Percentiles rank a stretch among this genome's conserved stretches.
phyloP scores from a whole-genome alignment of 805 yeast species.

The Saccharomycopsis babjevae region DNA sequence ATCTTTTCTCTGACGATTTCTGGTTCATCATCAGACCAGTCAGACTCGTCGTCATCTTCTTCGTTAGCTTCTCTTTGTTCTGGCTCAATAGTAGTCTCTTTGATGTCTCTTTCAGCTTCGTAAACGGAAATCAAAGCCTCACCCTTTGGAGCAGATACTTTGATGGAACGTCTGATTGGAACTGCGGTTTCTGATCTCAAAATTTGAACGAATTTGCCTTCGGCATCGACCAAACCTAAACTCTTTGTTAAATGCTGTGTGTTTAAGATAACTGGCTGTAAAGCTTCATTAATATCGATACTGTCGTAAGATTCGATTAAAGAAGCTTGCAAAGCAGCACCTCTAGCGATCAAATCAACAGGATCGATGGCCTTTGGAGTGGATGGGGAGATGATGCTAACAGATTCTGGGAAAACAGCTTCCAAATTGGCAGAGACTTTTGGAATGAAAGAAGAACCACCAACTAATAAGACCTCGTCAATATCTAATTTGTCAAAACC shows the following conservation, averaged over 20 bases:
- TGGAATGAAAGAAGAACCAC: conserved; percentile 90
- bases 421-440: conserved; percentile 72
- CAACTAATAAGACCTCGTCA: conserved; percentile 84
- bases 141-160: conserved; percentile 51
- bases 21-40: conserved; percentile 77
- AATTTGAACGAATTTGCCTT: conserved; percentile 63
- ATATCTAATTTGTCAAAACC: conserved; percentile 75
- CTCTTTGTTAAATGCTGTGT: conserved; percentile 81
- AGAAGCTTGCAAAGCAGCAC: conserved; percentile 95
- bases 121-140: conserved; percentile 60
- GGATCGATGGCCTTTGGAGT: conserved; percentile 72
- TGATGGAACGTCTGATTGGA: conserved; percentile 74
- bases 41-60: conserved; percentile 40
- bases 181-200: conserved; percentile 77
- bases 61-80: conserved; percentile 44
- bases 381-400: conserved; percentile 60
- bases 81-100: conserved; percentile 70
- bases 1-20: conserved; percentile 71
- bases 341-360: conserved; percentile 81
- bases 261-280: conserved; percentile 74
- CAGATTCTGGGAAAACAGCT: conserved; percentile 69
- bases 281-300: conserved; percentile 70
- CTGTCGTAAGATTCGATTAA: conserved; percentile 72
- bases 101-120: conserved; percentile 78
- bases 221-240: conserved; percentile 70